A percentile compares a stretch with the other conserved stretches of the same genome.
Conservation (phyloP, 1,284 basidiomycete species). For the Puccinia brachypodii region DNA sequence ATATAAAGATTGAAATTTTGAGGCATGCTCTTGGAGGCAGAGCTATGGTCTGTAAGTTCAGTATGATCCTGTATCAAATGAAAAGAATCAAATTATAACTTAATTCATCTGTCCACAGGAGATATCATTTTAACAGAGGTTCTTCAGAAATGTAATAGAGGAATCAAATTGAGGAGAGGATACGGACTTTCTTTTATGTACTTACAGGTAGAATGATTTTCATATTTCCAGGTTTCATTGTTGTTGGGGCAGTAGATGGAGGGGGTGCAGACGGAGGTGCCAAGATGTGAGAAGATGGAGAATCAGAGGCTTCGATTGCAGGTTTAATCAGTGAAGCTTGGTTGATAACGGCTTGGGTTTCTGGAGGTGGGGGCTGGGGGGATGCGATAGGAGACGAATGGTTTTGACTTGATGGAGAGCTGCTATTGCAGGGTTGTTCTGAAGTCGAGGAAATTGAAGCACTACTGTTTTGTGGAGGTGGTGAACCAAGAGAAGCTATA, state of each 20-base stretch:
- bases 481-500: neutral
- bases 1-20: neutral
- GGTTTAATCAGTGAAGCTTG: neutral
- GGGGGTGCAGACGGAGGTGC: neutral
- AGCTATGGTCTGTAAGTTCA: neutral
- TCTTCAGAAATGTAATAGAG: neutral
- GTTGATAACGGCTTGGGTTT: neutral
- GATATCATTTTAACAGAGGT: no score
- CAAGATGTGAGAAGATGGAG: neutral
- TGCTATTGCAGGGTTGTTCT: no score
- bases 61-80: constrained; percentile 13
- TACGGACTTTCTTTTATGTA: neutral
- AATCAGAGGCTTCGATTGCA: neutral
- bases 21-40: neutral
- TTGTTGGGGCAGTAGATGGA: neutral
- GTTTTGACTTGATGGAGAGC: neutral
- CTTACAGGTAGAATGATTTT: constrained; percentile 21
- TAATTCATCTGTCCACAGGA: no score
- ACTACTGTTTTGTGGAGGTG: neutral
- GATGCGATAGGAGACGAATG: neutral
- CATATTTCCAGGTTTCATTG: neutral
- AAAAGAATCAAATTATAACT: no score
- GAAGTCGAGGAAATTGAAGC: no score
- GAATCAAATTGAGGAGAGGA: no score
- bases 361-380: neutral